Evolutionary conservation across 2,329 filamentous ascomycete genomes (phyloP).

Genomic region (Sporothrix sp.): DNA sequence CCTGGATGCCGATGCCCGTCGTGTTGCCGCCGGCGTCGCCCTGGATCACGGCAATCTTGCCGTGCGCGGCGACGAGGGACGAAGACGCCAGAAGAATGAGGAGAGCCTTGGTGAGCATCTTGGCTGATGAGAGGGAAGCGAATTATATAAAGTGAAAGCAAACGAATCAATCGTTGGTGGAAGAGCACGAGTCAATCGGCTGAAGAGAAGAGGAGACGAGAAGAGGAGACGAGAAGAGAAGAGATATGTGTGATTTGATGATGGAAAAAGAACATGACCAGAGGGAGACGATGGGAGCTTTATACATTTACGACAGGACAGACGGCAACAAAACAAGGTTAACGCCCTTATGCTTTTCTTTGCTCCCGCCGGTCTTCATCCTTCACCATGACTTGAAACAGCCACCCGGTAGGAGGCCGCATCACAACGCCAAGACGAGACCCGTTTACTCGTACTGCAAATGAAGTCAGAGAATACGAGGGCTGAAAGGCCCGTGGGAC

Average conservation of each 20-base stretch:
- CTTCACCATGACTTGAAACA: no score
- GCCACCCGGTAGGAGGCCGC: not conserved
- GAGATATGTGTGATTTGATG: not conserved
- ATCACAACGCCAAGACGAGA: constrained; percentile 2
- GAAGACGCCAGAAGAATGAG: constrained; percentile 22
- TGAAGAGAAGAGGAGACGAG: constrained; percentile 2
- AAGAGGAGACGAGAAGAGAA: not conserved
- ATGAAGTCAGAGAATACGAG: no score
- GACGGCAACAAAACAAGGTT: no score
- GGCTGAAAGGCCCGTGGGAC: no score
- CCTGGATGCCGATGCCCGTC: constrained; percentile 33
- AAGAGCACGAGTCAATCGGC: constrained; percentile 13
- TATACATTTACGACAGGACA: no score
- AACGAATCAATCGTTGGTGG: constrained; percentile 14
- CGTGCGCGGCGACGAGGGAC: constrained; percentile 25
- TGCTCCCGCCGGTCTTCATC: no score
- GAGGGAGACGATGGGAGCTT: not conserved
- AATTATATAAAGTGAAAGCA: not conserved
- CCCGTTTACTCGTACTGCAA: no score
- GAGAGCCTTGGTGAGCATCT: constrained; percentile 23
- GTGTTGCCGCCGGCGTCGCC: constrained; percentile 33
- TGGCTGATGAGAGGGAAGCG: constrained; percentile 4
- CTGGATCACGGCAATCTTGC: constrained; percentile 23
- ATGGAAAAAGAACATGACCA: not conserved
- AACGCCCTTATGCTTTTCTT: no score